Base-by-base conservation (phyloP, 2,329 filamentous ascomycete species). In the Penicillium sp. region DNA sequence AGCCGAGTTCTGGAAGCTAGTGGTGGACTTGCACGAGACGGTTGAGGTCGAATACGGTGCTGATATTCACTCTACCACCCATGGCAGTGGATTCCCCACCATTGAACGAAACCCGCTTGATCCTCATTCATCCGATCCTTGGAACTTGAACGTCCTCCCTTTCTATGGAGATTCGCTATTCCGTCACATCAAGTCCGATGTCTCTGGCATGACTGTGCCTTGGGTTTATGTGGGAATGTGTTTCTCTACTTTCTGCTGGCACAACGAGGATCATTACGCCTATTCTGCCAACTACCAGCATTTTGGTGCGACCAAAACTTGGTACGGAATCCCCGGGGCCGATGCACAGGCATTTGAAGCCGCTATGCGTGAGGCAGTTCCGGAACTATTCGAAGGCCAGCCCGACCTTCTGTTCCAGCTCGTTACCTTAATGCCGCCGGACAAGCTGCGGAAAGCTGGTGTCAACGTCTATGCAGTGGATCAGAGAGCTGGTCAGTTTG, bases 171-270 rank as follows among this genome's bases (percentile, higher is more conserved):
- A 98, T 52, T 97, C 93, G 48, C 80, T 99, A 1, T 99, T 99
- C 79, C 86, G 93, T 49, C 91, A 99, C 67, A 98, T 99, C 80
- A 98, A 98, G 74, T 91, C 93, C 0, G 95, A 99, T 70, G 96
- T 99, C 52, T 98, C 95, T 2, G 95, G 95, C 37, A 99, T 99
- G 95, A 99, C 95, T 0, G 93, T 99, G 8, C 95, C 95, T 0
- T 99, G 95, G 95, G 87, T 99, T 3, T 99, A 99, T 71, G 95
- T 99, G 4, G 95, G 95, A 60, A 99, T 99, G 95, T 96, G 96
- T 39, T 99, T 99, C 73, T 99, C 95, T 0, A 98, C 95, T 0
- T 99, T 99, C 71, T 99, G 95, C 75, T 99, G 95, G 95, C 95
- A 99, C 73, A 97, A 96, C 62, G 95, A 99, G 70, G 95, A 99